Conservation (phyloP, 306 rosid genomes). For the Rosa rugosa region DNA sequence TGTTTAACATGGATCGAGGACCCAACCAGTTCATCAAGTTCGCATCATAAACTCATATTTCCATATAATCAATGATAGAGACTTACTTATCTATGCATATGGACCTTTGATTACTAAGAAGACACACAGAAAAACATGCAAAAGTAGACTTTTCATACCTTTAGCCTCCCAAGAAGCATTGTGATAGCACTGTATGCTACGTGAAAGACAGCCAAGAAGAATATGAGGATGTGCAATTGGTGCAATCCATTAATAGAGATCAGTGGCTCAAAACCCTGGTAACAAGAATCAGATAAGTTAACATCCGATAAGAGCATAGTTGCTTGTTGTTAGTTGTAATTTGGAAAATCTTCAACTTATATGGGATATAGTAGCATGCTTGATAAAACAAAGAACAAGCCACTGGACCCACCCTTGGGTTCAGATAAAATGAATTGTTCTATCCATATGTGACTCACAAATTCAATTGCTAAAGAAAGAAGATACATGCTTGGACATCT, state of each 20-base stretch:
- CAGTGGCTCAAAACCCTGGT: conserved; percentile 72
- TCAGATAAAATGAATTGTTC: not conserved
- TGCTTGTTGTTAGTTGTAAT: not conserved
- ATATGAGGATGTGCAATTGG: conserved; percentile 90
- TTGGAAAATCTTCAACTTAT: not conserved
- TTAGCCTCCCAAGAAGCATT: conserved; percentile 97
- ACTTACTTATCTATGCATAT: no score
- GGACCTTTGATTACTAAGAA: no score
- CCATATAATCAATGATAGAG: no score
- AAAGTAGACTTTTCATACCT: conserved; percentile 42
- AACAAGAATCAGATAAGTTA: conserved; percentile 26
- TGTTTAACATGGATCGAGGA: no score
- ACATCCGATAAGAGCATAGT: not conserved
- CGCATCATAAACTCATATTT: no score
- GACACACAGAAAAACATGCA: not conserved
- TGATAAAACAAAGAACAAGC: not conserved
- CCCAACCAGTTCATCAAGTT: no score
- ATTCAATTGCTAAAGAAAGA: not conserved
- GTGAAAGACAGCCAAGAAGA: conserved; percentile 89
- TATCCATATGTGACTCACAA: not conserved
- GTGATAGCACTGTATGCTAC: conserved; percentile 83
- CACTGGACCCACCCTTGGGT: not conserved
- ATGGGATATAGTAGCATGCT: not conserved
- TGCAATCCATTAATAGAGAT: conserved; percentile 78
- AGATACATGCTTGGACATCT: not conserved